These are phyloP conservation scores for Heritiera littoralis DNA, from an alignment of 345 rosid species.

Conservation along the genomic window DNA sequence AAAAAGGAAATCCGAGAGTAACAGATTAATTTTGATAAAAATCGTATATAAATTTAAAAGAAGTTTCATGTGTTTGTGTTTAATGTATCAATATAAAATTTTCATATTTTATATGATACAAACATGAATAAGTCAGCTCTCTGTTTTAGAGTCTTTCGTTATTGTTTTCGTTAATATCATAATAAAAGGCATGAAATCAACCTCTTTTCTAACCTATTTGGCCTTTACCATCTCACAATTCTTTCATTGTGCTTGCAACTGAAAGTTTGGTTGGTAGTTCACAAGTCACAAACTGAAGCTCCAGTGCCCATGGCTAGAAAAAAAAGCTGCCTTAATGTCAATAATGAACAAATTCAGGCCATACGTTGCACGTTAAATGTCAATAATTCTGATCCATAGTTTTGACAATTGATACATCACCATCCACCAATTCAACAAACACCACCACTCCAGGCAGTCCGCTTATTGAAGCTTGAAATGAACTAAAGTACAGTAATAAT, in stretches of 20 bases:
- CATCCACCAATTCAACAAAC: neutral
- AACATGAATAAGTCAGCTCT: too few species aligned
- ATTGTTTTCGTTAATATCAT: too few species aligned
- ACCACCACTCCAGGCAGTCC: neutral
- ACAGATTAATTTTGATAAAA: too few species aligned
- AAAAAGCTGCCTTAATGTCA: neutral
- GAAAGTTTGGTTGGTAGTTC: neutral
- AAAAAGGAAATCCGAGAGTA: too few species aligned
- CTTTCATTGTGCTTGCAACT: neutral
- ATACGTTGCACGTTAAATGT: neutral
- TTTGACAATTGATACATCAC: neutral
- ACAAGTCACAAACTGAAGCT: slow-evolving; percentile 3
- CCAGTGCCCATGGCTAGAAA: neutral
- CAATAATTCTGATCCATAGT: neutral
- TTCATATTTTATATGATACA: too few species aligned
- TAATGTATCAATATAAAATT: too few species aligned
- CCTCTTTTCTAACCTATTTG: too few species aligned
- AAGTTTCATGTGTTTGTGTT: too few species aligned
- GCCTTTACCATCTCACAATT: neutral
- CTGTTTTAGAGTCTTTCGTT: too few species aligned
- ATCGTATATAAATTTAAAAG: too few species aligned
- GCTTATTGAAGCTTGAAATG: neutral
- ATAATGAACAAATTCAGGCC: neutral
- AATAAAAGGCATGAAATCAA: too few species aligned
- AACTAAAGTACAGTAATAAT: neutral